phyloP scores from a whole-genome alignment of 805 yeast genomes.

The Candida michaelii region DNA sequence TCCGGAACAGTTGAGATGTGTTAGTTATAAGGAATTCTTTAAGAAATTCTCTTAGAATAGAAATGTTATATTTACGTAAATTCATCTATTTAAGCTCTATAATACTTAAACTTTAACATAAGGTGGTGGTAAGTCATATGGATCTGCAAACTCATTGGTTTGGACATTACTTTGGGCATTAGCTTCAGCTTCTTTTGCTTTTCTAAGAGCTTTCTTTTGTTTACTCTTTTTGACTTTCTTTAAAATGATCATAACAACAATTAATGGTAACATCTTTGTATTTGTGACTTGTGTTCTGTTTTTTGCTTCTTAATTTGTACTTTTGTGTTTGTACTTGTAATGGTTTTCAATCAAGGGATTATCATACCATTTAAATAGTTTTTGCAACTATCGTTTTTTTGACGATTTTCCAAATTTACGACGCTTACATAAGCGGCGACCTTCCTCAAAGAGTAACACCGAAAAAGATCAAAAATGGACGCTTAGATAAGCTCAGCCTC shows the following conservation, averaged over 20 bases:
- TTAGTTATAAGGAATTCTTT: slow-evolving; percentile 11
- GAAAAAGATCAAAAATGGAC: too few species aligned
- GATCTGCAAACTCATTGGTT: too few species aligned
- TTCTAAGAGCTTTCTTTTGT: background rate
- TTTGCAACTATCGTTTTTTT: background rate
- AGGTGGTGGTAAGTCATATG: background rate
- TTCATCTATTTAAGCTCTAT: background rate
- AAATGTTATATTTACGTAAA: background rate
- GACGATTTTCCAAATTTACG: too few species aligned
- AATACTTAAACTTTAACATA: background rate
- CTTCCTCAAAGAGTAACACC: background rate
- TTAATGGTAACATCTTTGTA: background rate
- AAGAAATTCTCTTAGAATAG: background rate
- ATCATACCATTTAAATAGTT: background rate
- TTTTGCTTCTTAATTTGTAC: background rate
- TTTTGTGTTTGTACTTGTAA: background rate
- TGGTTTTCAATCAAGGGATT: too few species aligned
- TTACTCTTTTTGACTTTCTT: background rate
- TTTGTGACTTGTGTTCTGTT: background rate
- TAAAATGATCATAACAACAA: background rate
- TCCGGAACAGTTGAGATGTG: slow-evolving; percentile 18
- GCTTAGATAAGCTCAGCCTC: too few species aligned
- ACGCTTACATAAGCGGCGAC: background rate
- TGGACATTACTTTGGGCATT: too few species aligned
- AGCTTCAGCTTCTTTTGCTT: background rate